A percentile compares a stretch with the other conserved stretches of the same genome.
Evolutionary conservation across 805 yeast species (phyloP).

Genomic region (Wickerhamiella parazyma): DNA sequence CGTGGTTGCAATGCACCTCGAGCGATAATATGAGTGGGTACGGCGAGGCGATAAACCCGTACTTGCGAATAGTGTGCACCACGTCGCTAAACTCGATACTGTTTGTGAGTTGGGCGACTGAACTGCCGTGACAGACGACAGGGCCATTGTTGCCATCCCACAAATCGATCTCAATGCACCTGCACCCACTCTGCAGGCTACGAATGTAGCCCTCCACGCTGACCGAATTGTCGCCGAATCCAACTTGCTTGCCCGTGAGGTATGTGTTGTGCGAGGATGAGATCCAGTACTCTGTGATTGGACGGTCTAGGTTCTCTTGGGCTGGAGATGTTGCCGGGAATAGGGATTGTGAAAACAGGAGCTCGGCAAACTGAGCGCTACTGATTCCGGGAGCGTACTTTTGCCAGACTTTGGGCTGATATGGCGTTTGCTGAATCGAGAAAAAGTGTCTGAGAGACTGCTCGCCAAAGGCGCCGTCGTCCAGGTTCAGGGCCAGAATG

Average conservation of each 20-base stretch:
- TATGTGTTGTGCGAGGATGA: slow-evolving; percentile 95
- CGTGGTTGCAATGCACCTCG: slow-evolving; percentile 64
- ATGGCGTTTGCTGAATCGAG: slow-evolving; percentile 12
- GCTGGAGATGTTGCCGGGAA: slow-evolving; percentile 13
- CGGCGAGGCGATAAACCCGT: slow-evolving; percentile 79
- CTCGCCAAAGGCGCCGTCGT: slow-evolving; percentile 14
- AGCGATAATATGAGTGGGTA: slow-evolving; percentile 76
- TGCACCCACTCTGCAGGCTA: slow-evolving; percentile 80
- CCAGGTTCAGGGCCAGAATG: slow-evolving; percentile 12
- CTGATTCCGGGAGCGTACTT: slow-evolving; percentile 24
- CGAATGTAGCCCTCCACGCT: slow-evolving; percentile 82
- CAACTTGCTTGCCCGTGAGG: slow-evolving; percentile 73
- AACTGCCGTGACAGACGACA: slow-evolving; percentile 77
- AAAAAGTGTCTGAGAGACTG: slow-evolving; percentile 8
- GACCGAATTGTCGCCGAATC: slow-evolving; percentile 44
- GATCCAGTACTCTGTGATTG: slow-evolving; percentile 74
- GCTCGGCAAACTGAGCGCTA: slow-evolving; percentile 28
- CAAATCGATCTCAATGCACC: slow-evolving; percentile 88
- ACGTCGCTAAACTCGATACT: slow-evolving; percentile 60
- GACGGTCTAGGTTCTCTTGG: slow-evolving; percentile 36
- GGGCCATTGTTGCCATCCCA: slow-evolving; percentile 86
- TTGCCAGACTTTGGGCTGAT: slow-evolving; percentile 25
- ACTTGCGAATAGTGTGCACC: slow-evolving; percentile 57
- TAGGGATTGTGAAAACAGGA: slow-evolving; percentile 24
- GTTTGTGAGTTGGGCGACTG: slow-evolving; percentile 44